Conservation (phyloP, 2,329 filamentous ascomycete species). For the Monosporascus sp. region DNA sequence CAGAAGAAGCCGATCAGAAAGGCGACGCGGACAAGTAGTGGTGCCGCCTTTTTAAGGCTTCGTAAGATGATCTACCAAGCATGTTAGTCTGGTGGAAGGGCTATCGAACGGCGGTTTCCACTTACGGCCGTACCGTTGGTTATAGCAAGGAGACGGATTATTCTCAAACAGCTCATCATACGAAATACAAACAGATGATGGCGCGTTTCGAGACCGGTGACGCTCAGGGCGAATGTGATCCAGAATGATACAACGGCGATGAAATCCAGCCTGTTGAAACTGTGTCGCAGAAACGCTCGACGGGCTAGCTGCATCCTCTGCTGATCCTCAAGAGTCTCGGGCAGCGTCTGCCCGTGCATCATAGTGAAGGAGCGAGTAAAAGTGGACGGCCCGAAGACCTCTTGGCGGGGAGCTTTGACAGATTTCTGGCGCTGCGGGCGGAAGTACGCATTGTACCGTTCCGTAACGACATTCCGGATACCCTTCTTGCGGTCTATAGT, state of each 20-base stretch:
- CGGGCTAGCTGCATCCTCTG: conserved; percentile 82
- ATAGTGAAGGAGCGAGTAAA: conserved; percentile 76
- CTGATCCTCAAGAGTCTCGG: conserved; percentile 65
- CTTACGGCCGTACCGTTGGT: conserved; percentile 88
- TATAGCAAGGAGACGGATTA: conserved; percentile 81
- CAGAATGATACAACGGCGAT: conserved; percentile 92
- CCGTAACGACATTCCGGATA: conserved; percentile 65
- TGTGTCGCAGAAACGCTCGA: conserved; percentile 87
- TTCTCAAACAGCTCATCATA: conserved; percentile 94
- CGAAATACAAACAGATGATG: conserved; percentile 84
- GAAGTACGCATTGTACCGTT: conserved; percentile 75
- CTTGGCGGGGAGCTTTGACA: conserved; percentile 47
- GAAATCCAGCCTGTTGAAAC: conserved; percentile 94
- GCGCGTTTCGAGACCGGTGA: conserved; percentile 62
- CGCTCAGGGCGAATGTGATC: conserved; percentile 74
- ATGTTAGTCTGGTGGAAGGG: conserved; percentile 12
- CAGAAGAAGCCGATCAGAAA: conserved; percentile 97
- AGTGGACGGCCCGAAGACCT: conserved; percentile 51
- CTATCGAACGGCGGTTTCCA: conserved; percentile 6
- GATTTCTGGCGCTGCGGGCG: conserved; percentile 73
- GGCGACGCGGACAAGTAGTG: conserved; percentile 83
- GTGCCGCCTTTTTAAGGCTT: conserved; percentile 92
- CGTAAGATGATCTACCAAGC: conserved; percentile 71
- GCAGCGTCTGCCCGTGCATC: conserved; percentile 57
- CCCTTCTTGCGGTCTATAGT: conserved; percentile 77